Conservation (phyloP, 257 asterid genomes). For the Lavandula angustifolia region DNA sequence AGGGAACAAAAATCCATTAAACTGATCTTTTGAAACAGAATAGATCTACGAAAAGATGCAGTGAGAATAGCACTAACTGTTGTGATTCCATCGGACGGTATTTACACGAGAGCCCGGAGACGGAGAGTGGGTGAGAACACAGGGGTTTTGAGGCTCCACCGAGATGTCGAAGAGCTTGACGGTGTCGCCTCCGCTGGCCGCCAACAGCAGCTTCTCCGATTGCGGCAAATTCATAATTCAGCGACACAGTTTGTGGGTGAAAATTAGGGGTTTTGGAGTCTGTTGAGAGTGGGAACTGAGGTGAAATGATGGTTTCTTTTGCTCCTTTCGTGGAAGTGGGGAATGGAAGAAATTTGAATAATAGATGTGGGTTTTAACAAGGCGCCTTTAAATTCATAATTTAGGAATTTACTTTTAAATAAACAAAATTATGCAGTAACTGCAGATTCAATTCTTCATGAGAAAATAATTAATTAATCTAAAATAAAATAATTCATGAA, state of each 20-base stretch:
- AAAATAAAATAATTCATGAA: too few species aligned
- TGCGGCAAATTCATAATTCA: constrained; percentile 57
- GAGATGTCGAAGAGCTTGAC: constrained; percentile 91
- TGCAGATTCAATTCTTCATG: too few species aligned
- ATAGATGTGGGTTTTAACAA: constrained; percentile 20
- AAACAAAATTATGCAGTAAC: too few species aligned
- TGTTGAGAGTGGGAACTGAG: constrained; percentile 17
- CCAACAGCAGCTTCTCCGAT: constrained; percentile 63
- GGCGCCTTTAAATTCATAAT: constrained; percentile 34
- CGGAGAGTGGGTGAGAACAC: constrained; percentile 74
- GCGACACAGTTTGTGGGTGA: constrained; percentile 10
- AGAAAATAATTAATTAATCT: too few species aligned
- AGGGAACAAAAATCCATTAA: not conserved
- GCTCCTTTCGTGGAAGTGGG: constrained; percentile 29
- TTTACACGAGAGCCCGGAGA: constrained; percentile 73
- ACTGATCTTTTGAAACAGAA: constrained; percentile 7
- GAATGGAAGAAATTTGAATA: constrained; percentile 33
- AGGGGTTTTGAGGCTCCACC: constrained; percentile 76
- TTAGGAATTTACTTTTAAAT: too few species aligned
- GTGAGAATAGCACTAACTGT: constrained; percentile 54
- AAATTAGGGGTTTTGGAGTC: constrained; percentile 4
- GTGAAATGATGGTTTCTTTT: constrained; percentile 34
- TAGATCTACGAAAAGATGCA: constrained; percentile 24
- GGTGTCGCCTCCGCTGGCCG: constrained; percentile 90
- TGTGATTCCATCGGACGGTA: constrained; percentile 95